phyloP scores from a whole-genome alignment of 140 eudicot species.

The Flaveria floridana region DNA sequence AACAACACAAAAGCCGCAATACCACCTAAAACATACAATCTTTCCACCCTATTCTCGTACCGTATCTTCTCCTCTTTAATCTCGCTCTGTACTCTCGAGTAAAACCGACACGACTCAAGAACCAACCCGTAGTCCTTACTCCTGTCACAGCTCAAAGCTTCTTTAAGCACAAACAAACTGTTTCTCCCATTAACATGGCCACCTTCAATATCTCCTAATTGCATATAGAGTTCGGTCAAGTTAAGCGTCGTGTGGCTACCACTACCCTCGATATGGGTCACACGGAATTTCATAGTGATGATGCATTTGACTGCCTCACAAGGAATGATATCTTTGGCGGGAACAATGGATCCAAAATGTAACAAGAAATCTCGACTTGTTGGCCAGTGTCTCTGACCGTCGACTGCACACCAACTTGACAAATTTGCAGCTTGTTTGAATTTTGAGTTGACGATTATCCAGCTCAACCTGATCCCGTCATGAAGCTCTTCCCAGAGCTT shows the following conservation, averaged over 20 bases:
- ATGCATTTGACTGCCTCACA: constrained; percentile 73
- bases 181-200: constrained; percentile 81
- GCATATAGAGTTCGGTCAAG: constrained; percentile 77
- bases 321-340: constrained; percentile 72
- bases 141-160: constrained; percentile 69
- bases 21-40: constrained; percentile 58
- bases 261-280: constrained; percentile 39
- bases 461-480: constrained; percentile 66
- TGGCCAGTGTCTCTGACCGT: constrained; percentile 95
- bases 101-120: constrained; percentile 62
- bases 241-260: constrained; percentile 40
- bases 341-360: constrained; percentile 76
- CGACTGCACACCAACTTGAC: constrained; percentile 78
- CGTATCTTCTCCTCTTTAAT: constrained; percentile 75
- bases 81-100: constrained; percentile 57
- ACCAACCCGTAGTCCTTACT: constrained; percentile 71
- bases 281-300: constrained; percentile 63
- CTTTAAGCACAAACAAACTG: constrained; percentile 73
- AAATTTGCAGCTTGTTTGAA: constrained; percentile 78
- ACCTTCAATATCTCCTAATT: constrained; percentile 83
- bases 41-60: constrained; percentile 70
- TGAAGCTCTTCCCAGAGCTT: constrained; percentile 83
- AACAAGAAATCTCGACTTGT: constrained; percentile 72
- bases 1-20: constrained; percentile 51
- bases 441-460: constrained; percentile 79